Base-by-base conservation (phyloP, 495 filamentous ascomycete genomes). In the Massariosphaeria phaeospora region DNA sequence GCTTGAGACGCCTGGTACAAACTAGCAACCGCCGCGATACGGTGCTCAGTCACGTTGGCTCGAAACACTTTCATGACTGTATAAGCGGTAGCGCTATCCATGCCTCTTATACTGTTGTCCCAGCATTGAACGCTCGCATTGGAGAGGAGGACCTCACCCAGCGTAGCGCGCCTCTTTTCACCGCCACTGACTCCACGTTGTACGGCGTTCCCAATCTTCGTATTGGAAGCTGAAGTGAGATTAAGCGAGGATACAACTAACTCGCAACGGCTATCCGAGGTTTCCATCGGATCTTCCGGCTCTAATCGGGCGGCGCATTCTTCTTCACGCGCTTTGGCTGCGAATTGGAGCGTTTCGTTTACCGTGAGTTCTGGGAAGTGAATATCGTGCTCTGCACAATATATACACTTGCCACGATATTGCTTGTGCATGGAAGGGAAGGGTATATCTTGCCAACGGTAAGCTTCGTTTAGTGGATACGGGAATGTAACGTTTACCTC, bases 361-460 rank as follows among this genome's bases (percentile, higher is more conserved):
- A 88, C 86, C 0, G 82, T 85, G 42, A 93, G 71, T 68, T 85
- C 80, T n/a, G 88, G 88, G 64, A 90, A 90, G 70, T 91, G 86
- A 2, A 86, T 79, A 62, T 94, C 88, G 12, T 80, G 79, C 68
- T 91, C 88, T 26, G 86, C 84, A 35, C 84, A 85, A 65, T 89
- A 90, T 63, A 91, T 88, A 63, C 80, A 83, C 68, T 91, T 86
- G 47, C 88, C 88, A 31, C 84, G 81, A 55, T 86, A 88, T 21
- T 79, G 40, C 21, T 25, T 43, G 15, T 25, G 6, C 13, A 9
- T 59, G 76, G 80, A 44, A 75, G 72, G 21, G 12, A 20, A 25
- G 13, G 17, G 8, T 43, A 21, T 8, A 10, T 43, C 15, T 8
- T 23, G 25, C 21, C 8, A 43, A 25, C n/a, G 40, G 20, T 43